phyloP scores from a whole-genome alignment of 768 basidiomycete species.

The Boletus eberwhitei region DNA sequence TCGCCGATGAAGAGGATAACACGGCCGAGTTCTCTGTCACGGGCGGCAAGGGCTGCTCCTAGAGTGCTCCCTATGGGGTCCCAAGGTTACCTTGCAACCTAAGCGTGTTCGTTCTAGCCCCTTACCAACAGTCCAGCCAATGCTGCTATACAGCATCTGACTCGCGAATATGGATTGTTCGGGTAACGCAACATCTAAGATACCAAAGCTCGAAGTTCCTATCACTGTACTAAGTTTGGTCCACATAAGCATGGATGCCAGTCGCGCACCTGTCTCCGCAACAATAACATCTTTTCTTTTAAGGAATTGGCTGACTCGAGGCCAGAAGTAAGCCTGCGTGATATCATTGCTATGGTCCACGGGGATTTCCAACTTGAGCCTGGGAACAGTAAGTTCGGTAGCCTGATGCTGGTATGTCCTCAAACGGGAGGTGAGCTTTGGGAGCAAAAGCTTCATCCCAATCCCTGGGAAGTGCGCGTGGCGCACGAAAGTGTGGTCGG shows the following conservation, averaged over 20 bases:
- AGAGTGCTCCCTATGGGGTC: conserved; percentile 51
- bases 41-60: conserved; percentile 78
- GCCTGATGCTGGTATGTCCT: conserved; percentile 40
- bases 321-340: conserved; percentile 84
- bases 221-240: not conserved
- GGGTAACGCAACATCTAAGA: conserved; percentile 78
- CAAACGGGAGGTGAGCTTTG: conserved; percentile 60
- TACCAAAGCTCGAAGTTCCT: conserved; percentile 83
- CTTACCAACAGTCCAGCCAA: conserved; percentile 83
- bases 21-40: conserved; percentile 56
- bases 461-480: conserved; percentile 61
- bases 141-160: conserved; percentile 89
- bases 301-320: conserved; percentile 71
- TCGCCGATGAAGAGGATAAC: conserved; percentile 86
- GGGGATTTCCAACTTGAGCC: conserved; percentile 41
- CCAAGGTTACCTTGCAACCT: not conserved
- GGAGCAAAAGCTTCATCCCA: conserved; percentile 76
- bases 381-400: conserved; percentile 45
- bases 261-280: conserved; percentile 70
- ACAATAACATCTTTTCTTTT: conserved; percentile 70
- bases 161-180: conserved; percentile 60
- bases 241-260: not conserved
- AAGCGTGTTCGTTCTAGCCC: not conserved
- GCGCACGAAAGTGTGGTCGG: conserved; percentile 63
- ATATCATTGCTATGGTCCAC: conserved; percentile 52